These are phyloP conservation scores for Chrysanthemum seticuspe DNA, from an alignment of 129 eudicot species.

Conservation along the genomic window DNA sequence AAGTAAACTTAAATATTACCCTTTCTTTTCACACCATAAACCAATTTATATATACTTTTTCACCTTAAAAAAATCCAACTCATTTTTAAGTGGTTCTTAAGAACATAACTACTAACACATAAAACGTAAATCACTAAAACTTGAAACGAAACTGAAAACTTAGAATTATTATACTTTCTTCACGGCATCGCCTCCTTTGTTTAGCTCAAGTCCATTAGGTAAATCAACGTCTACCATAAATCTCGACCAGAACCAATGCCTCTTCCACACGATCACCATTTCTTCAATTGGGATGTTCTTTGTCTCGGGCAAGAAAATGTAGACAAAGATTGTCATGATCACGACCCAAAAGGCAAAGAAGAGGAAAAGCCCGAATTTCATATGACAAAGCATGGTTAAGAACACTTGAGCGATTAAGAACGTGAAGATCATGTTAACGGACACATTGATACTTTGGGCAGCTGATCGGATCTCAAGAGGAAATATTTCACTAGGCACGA, in stretches of 20 bases:
- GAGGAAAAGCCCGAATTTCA: slow-evolving; percentile 80
- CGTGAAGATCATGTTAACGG: slow-evolving; percentile 93
- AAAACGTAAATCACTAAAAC: slow-evolving; percentile 19
- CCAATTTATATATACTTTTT: slow-evolving; percentile 26
- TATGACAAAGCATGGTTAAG: slow-evolving; percentile 74
- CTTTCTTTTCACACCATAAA: slow-evolving; percentile 4
- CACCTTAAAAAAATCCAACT: slow-evolving; percentile 4
- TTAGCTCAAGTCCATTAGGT: slow-evolving; percentile 49
- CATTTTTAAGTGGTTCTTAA: not conserved
- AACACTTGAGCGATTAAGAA: slow-evolving; percentile 75
- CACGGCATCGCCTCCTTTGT: slow-evolving; percentile 37
- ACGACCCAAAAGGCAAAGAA: slow-evolving; percentile 71
- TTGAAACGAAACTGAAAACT: not conserved
- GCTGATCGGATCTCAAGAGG: slow-evolving; percentile 90
- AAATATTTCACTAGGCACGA: slow-evolving; percentile 89
- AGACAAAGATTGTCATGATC: slow-evolving; percentile 63
- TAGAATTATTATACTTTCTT: slow-evolving; percentile 28
- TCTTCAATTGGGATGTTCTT: slow-evolving; percentile 90
- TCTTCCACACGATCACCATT: slow-evolving; percentile 78
- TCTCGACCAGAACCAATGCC: slow-evolving; percentile 82
- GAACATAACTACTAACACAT: slow-evolving; percentile 18
- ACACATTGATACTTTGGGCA: slow-evolving; percentile 83
- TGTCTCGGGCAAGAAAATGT: slow-evolving; percentile 84
- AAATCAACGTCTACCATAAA: slow-evolving; percentile 48
- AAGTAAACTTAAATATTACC: not conserved